Base-by-base conservation (phyloP, 1,139 yeast genomes). In the Pichia sp. region DNA sequence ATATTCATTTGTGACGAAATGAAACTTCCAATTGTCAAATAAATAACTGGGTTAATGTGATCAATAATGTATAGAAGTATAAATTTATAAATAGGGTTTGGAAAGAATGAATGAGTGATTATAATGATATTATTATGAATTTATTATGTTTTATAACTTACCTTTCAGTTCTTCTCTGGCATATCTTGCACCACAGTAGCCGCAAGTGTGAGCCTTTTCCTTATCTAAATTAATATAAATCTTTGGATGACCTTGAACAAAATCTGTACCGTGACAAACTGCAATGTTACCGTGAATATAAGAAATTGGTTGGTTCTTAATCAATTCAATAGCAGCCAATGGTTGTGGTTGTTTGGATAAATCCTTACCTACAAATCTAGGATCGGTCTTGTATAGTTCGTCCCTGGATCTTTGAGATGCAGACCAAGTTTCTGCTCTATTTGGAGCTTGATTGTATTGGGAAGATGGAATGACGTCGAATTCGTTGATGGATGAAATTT, bases 251-350 rank as follows among this genome's bases (percentile, higher is more conserved):
- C 95, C 95, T 57, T 79, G 85, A 35, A 46, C 49, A 29, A 49
- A 75, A 57, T 72, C 79, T 56, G 86, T 85, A 37, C 95, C 95
- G 59, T 84, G 87, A 61, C 95, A 86, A 27, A 83, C 94, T 2
- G 95, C 95, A 47, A 79, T 64, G 57, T 76, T 73, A 28, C 50
- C 49, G 54, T 75, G 77, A 39, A 85, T 68, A 61, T 76, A 83
- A 56, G 78, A 69, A 42, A 86, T 67, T 9, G 95, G 95, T 59
- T 80, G 79, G 59, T 82, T 66, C 38, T 85, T 81, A 58, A 86
- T 84, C 63, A 86, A 72, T 45, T 85, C 92, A 60, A 86, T 86
- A 50, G 95, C 95, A 40, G 95, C 86, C 52, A 79, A 77, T 6
- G 95, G 90, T 58, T 75, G 75, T 49, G 95, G 95, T 66, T 86